Evolutionary conservation across 164 flowering plant genomes (phyloP).

Genomic region (Magnolia changhungtana): DNA sequence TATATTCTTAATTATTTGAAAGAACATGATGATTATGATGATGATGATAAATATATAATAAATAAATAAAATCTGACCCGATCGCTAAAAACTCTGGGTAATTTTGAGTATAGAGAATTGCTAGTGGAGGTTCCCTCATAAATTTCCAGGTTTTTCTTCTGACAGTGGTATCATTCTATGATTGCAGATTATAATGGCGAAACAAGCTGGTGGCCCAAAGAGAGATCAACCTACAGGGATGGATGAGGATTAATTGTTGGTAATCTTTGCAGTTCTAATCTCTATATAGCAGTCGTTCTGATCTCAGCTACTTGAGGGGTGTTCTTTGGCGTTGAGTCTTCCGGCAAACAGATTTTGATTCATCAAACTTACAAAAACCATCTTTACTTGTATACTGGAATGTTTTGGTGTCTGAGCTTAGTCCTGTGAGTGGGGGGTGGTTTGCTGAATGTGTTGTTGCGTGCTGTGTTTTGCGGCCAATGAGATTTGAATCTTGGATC

Average conservation of each 20-base stretch:
- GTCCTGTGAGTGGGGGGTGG: not conserved
- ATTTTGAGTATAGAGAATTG: too few species aligned
- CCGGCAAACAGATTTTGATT: not conserved
- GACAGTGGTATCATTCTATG: not conserved
- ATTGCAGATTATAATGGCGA: slow-evolving; percentile 90
- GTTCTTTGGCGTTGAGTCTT: not conserved
- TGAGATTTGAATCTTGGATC: too few species aligned
- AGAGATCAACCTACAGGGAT: slow-evolving; percentile 62
- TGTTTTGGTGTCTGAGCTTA: not conserved
- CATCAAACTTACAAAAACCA: not conserved
- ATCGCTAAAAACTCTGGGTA: too few species aligned
- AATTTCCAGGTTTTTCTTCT: not conserved
- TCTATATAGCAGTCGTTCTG: not conserved
- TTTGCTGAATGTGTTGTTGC: too few species aligned
- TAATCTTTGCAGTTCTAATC: not conserved
- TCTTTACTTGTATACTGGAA: not conserved
- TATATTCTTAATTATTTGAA: too few species aligned
- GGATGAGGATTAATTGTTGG: slow-evolving; percentile 70
- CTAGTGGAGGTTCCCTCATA: too few species aligned
- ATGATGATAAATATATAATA: too few species aligned
- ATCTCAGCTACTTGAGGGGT: not conserved
- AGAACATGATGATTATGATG: too few species aligned
- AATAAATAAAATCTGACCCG: too few species aligned
- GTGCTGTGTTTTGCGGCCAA: too few species aligned
- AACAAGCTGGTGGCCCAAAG: slow-evolving; percentile 94